Evolutionary conservation across 2,329 filamentous ascomycete genomes (phyloP).

Genomic region (Paracamarosporium sp.): DNA sequence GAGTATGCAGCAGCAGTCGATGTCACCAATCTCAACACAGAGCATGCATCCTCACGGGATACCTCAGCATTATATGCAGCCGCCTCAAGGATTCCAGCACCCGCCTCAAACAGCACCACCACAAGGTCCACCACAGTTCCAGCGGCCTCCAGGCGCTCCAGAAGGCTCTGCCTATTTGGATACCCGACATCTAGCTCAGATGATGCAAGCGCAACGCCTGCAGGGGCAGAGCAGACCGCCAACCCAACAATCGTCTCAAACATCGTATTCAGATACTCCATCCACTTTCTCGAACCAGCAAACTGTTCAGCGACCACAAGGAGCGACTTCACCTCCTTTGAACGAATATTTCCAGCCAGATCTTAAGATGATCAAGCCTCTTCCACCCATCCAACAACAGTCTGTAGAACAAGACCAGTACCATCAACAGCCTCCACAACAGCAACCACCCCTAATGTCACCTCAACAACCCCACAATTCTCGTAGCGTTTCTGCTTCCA

Average conservation of each 20-base stretch:
- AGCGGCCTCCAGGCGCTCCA: conserved; percentile 5
- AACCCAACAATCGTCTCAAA: conserved; percentile 13
- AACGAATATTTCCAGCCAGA: conserved; percentile 36
- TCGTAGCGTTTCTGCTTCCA: conserved; percentile 30
- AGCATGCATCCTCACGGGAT: conserved; percentile 12
- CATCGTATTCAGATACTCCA: not conserved
- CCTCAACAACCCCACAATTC: conserved; percentile 14
- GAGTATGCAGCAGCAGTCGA: conserved; percentile 13
- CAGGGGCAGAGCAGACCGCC: conserved; percentile 11
- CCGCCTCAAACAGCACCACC: not conserved
- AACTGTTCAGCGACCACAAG: conserved; percentile 11
- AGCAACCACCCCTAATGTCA: conserved; percentile 11
- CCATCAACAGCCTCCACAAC: conserved; percentile 12
- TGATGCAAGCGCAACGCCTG: conserved; percentile 29
- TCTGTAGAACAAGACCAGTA: conserved; percentile 10
- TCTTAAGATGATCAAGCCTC: conserved; percentile 14
- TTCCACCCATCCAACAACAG: conserved; percentile 1
- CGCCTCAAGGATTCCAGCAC: conserved; percentile 11
- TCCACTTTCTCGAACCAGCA: conserved; percentile 3
- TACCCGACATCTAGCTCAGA: conserved; percentile 21
- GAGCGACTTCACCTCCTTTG: conserved; percentile 17
- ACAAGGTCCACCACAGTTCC: not conserved
- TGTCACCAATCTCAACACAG: conserved; percentile 11
- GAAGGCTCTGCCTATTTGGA: conserved; percentile 29
- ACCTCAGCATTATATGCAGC: conserved; percentile 9